phyloP scores from a whole-genome alignment of 1,139 yeast genomes.

The Sugiyamaella novakii region DNA sequence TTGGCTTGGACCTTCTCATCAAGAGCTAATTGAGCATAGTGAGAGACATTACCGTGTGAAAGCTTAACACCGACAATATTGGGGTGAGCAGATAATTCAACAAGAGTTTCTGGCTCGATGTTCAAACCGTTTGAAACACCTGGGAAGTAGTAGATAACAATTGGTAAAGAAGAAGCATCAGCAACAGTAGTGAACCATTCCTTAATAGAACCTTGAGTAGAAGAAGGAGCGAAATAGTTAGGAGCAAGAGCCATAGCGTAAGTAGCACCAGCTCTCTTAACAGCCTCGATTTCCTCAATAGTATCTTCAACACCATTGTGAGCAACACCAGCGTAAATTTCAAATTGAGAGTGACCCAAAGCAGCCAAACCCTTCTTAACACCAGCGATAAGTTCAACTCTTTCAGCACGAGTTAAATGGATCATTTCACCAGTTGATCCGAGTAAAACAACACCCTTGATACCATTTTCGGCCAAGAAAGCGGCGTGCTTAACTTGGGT shows the following conservation, averaged over 20 bases:
- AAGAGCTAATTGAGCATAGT: slow-evolving; percentile 44
- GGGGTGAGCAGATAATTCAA: slow-evolving; percentile 43
- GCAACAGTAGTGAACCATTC: slow-evolving; percentile 52
- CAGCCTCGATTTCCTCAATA: slow-evolving; percentile 43
- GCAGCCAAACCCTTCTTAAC: slow-evolving; percentile 43
- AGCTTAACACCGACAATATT: slow-evolving; percentile 54
- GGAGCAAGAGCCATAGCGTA: slow-evolving; percentile 53
- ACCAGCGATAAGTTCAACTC: slow-evolving; percentile 43
- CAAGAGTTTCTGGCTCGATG: slow-evolving; percentile 45
- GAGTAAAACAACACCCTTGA: slow-evolving; percentile 51
- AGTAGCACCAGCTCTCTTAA: slow-evolving; percentile 49
- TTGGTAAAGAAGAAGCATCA: slow-evolving; percentile 49
- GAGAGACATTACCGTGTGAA: slow-evolving; percentile 48
- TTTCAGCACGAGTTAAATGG: slow-evolving; percentile 49
- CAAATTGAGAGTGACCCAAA: slow-evolving; percentile 41
- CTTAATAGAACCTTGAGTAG: slow-evolving; percentile 49
- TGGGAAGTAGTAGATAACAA: slow-evolving; percentile 54
- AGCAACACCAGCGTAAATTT: slow-evolving; percentile 52
- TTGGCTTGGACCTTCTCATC: slow-evolving; percentile 42
- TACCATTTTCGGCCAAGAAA: slow-evolving; percentile 47
- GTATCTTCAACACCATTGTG: slow-evolving; percentile 49
- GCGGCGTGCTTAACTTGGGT: slow-evolving; percentile 50
- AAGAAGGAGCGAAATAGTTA: slow-evolving; percentile 50
- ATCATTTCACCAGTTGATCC: slow-evolving; percentile 57
- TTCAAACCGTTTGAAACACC: slow-evolving; percentile 50